Percentiles rank a stretch among this genome's conserved stretches.
Conservation (phyloP, 306 rosid species). For the Medicago arabica region DNA sequence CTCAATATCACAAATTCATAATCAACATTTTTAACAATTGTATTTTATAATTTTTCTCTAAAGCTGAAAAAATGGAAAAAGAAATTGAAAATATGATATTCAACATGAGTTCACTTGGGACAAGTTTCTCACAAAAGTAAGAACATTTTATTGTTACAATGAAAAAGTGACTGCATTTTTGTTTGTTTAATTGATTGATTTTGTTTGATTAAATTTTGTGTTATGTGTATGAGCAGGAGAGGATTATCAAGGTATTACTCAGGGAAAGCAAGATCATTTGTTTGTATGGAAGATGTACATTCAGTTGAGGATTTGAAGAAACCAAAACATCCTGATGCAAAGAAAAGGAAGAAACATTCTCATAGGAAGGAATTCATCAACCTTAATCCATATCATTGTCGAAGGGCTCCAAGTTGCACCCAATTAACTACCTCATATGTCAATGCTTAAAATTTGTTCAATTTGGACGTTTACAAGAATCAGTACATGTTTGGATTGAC, state of each 20-base stretch:
- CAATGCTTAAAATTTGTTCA: conserved; percentile 43
- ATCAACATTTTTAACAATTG: conserved; percentile 20
- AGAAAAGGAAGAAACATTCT: conserved; percentile 70
- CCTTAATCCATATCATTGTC: conserved; percentile 54
- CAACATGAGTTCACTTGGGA: conserved; percentile 71
- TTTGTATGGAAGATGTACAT: conserved; percentile 72
- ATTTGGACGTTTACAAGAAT: background rate
- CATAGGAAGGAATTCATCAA: conserved; percentile 46
- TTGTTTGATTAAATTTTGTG: background rate
- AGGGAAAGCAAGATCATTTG: conserved; percentile 85
- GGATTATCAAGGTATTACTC: conserved; percentile 81
- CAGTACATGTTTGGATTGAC: background rate
- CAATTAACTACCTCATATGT: conserved; percentile 59
- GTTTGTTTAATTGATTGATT: background rate
- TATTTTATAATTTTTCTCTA: background rate
- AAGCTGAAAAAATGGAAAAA: conserved; percentile 53
- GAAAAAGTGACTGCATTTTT: background rate
- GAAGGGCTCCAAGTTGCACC: conserved; percentile 60
- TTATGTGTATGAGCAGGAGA: conserved; percentile 41
- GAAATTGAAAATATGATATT: conserved; percentile 56
- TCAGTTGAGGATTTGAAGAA: conserved; percentile 78
- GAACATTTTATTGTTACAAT: background rate
- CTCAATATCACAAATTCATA: background rate
- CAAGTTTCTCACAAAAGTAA: conserved; percentile 73
- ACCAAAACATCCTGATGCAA: conserved; percentile 58